phyloP scores from a whole-genome alignment of 78 protist species.

The Ministeria vibrans region DNA sequence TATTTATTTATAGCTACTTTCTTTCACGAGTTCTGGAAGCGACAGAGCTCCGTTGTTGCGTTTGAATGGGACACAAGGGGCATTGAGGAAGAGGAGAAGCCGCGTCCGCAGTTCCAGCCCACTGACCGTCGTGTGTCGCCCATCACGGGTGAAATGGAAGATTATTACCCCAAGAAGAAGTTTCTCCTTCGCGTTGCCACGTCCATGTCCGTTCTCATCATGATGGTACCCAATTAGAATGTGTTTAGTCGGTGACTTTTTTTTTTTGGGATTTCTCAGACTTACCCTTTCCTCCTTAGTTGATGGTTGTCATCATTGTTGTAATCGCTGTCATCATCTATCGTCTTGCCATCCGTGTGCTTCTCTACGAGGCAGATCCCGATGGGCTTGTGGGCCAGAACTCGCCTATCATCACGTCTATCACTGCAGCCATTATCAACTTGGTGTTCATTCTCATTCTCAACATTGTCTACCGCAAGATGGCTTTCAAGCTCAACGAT shows the following conservation, averaged over 20 bases:
- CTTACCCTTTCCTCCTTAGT: background rate
- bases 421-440: background rate
- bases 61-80: conserved; percentile 3
- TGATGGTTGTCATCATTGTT: background rate
- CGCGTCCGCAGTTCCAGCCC: background rate
- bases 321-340: background rate
- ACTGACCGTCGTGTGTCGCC: background rate
- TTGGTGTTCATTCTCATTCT: background rate
- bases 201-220: background rate
- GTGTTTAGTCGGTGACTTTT: background rate
- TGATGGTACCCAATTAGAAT: background rate
- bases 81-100: background rate
- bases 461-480: background rate
- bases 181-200: background rate
- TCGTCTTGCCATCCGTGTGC: conserved; percentile 1
- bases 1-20: background rate
- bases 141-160: background rate
- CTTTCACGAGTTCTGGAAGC: conserved; percentile 45
- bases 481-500: background rate
- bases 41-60: background rate
- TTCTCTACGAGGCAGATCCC: background rate
- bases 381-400: background rate
- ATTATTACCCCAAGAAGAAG: background rate
- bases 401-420: background rate
- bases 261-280: background rate